A percentile compares a stretch with the other conserved stretches of the same genome.
Conservation (phyloP, 805 yeast species). For the Myxozyma vanderwaltii region DNA sequence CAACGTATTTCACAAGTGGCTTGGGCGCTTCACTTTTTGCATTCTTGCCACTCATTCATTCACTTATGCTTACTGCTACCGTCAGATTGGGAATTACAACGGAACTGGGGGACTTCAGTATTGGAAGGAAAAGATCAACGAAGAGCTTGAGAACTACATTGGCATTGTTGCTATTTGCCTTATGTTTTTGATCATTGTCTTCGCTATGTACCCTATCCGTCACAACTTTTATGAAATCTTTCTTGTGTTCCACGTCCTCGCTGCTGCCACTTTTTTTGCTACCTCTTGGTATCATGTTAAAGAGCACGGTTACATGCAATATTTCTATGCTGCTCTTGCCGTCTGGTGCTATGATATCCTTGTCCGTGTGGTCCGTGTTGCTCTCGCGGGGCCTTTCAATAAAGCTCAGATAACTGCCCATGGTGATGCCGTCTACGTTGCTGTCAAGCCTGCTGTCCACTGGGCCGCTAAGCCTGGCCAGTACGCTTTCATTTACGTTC, state of each 20-base stretch:
- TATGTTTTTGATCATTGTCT: constrained; percentile 41
- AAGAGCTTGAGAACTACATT: constrained; percentile 20
- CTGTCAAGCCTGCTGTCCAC: constrained; percentile 15
- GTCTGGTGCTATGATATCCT: constrained; percentile 74
- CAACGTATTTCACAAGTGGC: constrained; percentile 65
- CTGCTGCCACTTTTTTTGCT: constrained; percentile 56
- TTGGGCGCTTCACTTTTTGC: constrained; percentile 53
- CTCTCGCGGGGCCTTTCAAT: constrained; percentile 54
- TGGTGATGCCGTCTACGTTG: constrained; percentile 21
- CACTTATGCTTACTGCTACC: constrained; percentile 53
- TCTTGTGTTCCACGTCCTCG: constrained; percentile 54
- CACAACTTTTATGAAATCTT: constrained; percentile 61
- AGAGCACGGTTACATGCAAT: constrained; percentile 56
- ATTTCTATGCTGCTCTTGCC: constrained; percentile 56
- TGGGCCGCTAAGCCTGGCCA: constrained; percentile 26
- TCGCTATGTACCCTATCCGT: constrained; percentile 56
- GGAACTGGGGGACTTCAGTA: constrained; percentile 41
- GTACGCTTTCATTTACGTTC: constrained; percentile 29
- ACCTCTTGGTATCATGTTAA: constrained; percentile 37
- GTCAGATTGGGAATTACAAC: constrained; percentile 33
- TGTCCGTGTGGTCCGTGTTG: constrained; percentile 56
- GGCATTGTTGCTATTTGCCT: constrained; percentile 48
- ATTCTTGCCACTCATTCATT: constrained; percentile 58
- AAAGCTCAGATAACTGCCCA: constrained; percentile 37
- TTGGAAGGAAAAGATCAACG: constrained; percentile 34